Evolutionary conservation across 805 yeast species (phyloP).

Genomic region (Candida sonorensis): DNA sequence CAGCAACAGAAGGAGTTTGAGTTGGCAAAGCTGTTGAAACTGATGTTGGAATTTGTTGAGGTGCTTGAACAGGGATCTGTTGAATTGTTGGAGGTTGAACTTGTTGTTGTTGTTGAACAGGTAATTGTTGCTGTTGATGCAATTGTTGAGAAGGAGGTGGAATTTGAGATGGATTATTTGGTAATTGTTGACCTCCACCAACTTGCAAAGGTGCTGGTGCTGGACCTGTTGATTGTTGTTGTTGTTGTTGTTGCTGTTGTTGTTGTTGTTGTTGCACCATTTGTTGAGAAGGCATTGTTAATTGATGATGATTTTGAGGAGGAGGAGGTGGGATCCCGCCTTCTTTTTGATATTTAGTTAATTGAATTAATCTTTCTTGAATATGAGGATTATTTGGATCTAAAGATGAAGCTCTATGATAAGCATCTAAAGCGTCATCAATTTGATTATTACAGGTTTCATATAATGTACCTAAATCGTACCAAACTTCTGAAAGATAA

Average conservation of each 20-base stretch:
- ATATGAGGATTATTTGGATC: slow-evolving; percentile 95
- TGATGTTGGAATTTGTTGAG: slow-evolving; percentile 2
- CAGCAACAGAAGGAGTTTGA: slow-evolving; percentile 2
- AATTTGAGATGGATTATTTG: slow-evolving; percentile 19
- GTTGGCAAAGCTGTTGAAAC: slow-evolving; percentile 4
- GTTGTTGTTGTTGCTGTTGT: slow-evolving; percentile 28
- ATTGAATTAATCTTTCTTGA: slow-evolving; percentile 83
- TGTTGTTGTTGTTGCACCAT: slow-evolving; percentile 31
- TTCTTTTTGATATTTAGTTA: slow-evolving; percentile 65
- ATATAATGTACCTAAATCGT: slow-evolving; percentile 92
- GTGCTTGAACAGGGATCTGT: slow-evolving; percentile 3
- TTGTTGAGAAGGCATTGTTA: slow-evolving; percentile 31
- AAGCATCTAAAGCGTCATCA: slow-evolving; percentile 93
- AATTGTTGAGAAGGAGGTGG: slow-evolving; percentile 15
- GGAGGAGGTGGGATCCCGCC: slow-evolving; percentile 49
- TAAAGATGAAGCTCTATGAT: slow-evolving; percentile 89
- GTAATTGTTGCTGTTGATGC: slow-evolving; percentile 10
- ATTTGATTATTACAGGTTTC: slow-evolving; percentile 97
- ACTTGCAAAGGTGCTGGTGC: slow-evolving; percentile 24
- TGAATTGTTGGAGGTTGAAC: too few species aligned
- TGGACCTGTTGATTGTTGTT: slow-evolving; percentile 23
- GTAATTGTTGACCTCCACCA: slow-evolving; percentile 22
- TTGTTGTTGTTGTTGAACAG: slow-evolving; percentile 4
- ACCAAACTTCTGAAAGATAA: slow-evolving; percentile 96
- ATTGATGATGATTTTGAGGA: slow-evolving; percentile 57